Evolutionary conservation across 2,329 filamentous ascomycete species (phyloP), one percentile per base, ranked within the genome.

Genomic region (Paraphaeosphaeria minitans): DNA sequence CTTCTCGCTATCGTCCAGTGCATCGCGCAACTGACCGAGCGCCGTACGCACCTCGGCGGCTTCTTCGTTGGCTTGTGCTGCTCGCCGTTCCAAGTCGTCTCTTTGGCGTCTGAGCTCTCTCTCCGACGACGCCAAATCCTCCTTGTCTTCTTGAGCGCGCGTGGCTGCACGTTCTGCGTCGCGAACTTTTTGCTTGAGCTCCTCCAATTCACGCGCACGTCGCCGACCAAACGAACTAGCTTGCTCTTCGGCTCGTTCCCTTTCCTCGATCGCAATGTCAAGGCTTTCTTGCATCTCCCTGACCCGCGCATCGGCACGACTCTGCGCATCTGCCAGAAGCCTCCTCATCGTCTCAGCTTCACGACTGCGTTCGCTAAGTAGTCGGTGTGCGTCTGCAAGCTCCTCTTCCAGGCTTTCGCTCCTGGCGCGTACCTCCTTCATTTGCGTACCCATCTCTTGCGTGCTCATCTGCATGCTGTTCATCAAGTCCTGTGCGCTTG

Each of bases 291-390:
- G 89, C 88, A 97, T 95, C 64, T 98, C 94, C 29, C 92, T 88
- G 19, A 96, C 86, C 70, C 92, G 91, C 60, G 82, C 82, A 65
- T 98, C 93, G 1, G 93, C 88, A 10, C 91, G 85, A 59, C 90
- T 87, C 74, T 98, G 92, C 9, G 93, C 91, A 65, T 98, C 94
- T 16, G 89, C 89, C 13, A 99, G 81, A 59, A 98, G 83, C 50
- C 93, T 84, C 35, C 95, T 87, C 93, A 99, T 98, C 0, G 92
- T 97, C 79, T 98, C 94, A 27, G 88, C 91, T 78, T 99, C 95
- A 45, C 95, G 87, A 4, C 92, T 94, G 27, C 95, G 88, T 77
- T 99, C 95, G 53, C 86, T 87, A 2, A 99, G 84, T 60, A 97
- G 85, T 58, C 92, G 87, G 73, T 96, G 93, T 3, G 93, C 89